Conservation (phyloP, 768 basidiomycete genomes). For the Suillus weaverae region DNA sequence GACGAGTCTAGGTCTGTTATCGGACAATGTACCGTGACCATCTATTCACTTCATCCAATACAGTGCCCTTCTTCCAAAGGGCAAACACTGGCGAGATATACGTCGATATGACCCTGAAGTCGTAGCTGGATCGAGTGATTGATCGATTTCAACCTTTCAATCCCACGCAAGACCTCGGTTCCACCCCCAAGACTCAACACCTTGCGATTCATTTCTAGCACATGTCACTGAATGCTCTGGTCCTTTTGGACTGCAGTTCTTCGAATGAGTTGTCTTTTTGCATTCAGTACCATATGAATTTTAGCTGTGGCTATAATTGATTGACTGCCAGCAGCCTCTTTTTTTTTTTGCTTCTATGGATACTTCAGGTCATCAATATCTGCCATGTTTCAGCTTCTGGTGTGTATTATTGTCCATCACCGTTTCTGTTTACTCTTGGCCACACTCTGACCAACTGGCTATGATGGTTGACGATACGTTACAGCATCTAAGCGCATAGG, state of each 20-base stretch:
- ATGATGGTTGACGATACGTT: not conserved
- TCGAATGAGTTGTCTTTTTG: not conserved
- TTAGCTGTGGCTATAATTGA: not conserved
- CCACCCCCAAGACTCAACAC: not conserved
- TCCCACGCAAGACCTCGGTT: not conserved
- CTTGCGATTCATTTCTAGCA: not conserved
- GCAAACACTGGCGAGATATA: conserved; percentile 36
- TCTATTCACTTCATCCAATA: conserved; percentile 11
- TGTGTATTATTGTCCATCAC: not conserved
- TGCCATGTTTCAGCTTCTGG: not conserved
- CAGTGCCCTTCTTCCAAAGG: conserved; percentile 31
- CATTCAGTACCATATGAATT: not conserved
- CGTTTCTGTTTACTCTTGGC: not conserved
- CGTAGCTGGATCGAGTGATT: conserved; percentile 10
- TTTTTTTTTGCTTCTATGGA: not conserved
- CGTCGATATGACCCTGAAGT: conserved; percentile 19
- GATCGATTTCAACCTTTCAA: not conserved
- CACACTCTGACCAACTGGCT: not conserved
- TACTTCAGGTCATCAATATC: not conserved
- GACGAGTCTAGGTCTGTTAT: conserved; percentile 39
- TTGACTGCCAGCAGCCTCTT: not conserved
- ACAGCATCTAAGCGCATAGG: not conserved
- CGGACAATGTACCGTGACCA: not conserved
- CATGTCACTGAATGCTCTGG: not conserved
- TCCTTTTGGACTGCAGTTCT: not conserved